phyloP scores from a whole-genome alignment of 257 asterid species.

The Jaltomata sinuosa region DNA sequence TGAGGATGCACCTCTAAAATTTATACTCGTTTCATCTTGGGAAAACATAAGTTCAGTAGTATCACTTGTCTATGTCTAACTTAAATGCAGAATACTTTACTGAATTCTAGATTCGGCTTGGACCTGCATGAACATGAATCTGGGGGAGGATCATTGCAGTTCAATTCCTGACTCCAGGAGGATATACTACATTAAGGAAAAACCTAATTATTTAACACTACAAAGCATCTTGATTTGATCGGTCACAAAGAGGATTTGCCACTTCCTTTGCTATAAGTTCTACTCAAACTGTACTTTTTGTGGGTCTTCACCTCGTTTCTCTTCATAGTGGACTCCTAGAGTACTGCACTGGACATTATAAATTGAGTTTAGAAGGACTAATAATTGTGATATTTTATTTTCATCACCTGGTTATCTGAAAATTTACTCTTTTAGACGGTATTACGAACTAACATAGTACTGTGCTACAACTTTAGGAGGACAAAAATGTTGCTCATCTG shows the following conservation, averaged over 20 bases:
- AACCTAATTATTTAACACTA: background rate
- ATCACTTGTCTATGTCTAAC: background rate
- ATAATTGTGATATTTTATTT: background rate
- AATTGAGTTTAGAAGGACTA: background rate
- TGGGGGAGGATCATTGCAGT: background rate
- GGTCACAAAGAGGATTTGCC: background rate
- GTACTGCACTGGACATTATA: background rate
- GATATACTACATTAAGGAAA: background rate
- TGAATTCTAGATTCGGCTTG: background rate
- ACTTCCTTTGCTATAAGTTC: background rate
- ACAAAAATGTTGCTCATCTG: conserved; percentile 88
- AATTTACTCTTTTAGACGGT: background rate
- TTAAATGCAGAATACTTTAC: background rate
- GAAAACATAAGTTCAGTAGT: background rate
- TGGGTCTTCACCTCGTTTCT: background rate
- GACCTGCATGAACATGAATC: background rate
- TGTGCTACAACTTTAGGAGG: conserved; percentile 49
- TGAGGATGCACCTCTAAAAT: background rate
- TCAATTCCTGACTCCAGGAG: background rate
- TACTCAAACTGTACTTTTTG: background rate
- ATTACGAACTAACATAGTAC: conserved; percentile 7
- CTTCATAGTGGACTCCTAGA: background rate
- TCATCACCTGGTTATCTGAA: background rate
- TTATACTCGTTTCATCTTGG: background rate
- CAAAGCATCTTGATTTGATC: background rate